Evolutionary conservation across 2,329 filamentous ascomycete genomes (phyloP), one percentile per base, ranked within the genome.

Genomic region (Colletotrichum salicis): DNA sequence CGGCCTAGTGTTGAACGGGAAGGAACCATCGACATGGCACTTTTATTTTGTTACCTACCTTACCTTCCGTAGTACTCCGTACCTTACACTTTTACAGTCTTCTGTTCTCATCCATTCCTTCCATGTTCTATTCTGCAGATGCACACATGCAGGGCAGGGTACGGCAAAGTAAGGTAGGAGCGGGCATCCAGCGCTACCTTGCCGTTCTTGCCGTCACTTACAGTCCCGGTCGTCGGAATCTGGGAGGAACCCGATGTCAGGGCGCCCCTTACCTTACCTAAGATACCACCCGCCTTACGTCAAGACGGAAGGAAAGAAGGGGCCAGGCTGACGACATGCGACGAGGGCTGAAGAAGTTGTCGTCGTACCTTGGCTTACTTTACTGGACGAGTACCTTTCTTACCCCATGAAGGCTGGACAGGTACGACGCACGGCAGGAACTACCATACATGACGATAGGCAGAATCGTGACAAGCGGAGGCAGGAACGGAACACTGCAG

Each of bases 1-100:
- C 19, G 64, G 64, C 24, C 41, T 67, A 62, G 51, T 67, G 64
- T 22, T 48, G 41, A 48, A 48, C 41, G 41, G 41, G 41, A 48
- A 22, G 41, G 41, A 48, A 48, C 19, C 19, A 48, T n/a, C 41
- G 8, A 22, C 41, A 68, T 33, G 56, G 64, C 56, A 67, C 61
- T 37, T 33, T 45, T 60, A 19, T 27, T 37, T 22, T 13, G 8
- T 58, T 15, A 29, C 27, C 27, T 29, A 4, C 27, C 27, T 4
- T 29, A 27, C 27, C 27, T 29, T 29, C 27, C 27, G 27, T 29
- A 29, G 27, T 29, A 29, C 27, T 29, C 27, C 27, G 27, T 29
- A 29, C 27, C 33, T 57, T 27, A 52, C 37, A 15, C 41, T 10
- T 10, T 48, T 35, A 10, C n/a, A 22, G 12, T 10, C 29, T 56